Evolutionary conservation across 1,284 basidiomycete species (phyloP), one percentile per base, ranked within the genome.

Genomic region (Leccinum fuscescens): DNA sequence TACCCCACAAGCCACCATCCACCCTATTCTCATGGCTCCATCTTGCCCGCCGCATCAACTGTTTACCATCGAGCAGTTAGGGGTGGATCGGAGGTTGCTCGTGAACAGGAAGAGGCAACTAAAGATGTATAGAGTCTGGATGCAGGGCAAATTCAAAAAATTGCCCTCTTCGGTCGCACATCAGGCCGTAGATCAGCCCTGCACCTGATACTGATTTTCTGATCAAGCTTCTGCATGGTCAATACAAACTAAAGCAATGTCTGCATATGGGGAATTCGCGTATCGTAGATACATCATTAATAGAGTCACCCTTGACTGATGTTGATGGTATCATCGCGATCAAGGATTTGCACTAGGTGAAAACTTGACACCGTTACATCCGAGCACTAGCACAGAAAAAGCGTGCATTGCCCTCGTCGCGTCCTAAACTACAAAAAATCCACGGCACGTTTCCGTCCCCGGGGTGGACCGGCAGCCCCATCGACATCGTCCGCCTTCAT

Each of bases 71-170:
- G 82, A 88, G 60, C 90, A 93, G 69, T 79, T 97, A 2, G 93
- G 93, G 4, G 84, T 95, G 12, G 95, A 98, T 77, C 81, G 94
- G 11, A 82, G 95, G n/a, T 76, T 98, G 63, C 80, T 98, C 54
- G 88, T 98, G 46, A 98, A 98, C 73, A 82, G 95, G 55, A 97
- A 96, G 75, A 81, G 93, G 59, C 89, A 94, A 77, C 77, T 96
- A 57, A 94, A 96, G 76, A 98, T 98, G 95, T 96, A 96, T 74
- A 80, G 95, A 50, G 92, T 95, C 4, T 96, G 93, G 93, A 88
- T 96, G 86, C 93, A 96, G 76, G 92, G 86, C 3, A 92, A 91
- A 73, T 95, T 94, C 68, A 70, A 56, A 63, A 69, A 62, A 55
- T 11, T 55, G 22, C 17, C 37, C 15, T 39, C 61, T 0, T 8